Percentiles rank a stretch among this genome's conserved stretches.
phyloP scores from a whole-genome alignment of 106 monocot species.

The Gastrodia elata region DNA sequence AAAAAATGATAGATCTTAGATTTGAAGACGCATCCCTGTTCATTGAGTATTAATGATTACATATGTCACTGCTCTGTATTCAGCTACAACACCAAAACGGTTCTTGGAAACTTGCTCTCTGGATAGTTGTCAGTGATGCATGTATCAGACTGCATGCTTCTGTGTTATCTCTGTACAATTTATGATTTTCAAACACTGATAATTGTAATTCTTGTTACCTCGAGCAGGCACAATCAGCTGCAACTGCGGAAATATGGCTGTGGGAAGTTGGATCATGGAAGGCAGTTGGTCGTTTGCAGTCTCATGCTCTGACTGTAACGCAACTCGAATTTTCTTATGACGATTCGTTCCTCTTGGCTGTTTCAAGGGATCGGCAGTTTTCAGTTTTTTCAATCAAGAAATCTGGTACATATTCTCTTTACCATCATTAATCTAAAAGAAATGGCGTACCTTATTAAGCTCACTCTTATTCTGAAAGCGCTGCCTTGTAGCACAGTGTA shows the following conservation, averaged over 20 bases:
- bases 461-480: background rate
- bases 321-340: slow-evolving; percentile 86
- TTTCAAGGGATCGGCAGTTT: slow-evolving; percentile 92
- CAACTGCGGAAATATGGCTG: slow-evolving; percentile 78
- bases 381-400: slow-evolving; percentile 61
- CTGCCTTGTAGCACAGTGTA: background rate
- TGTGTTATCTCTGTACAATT: too few relatives aligned
- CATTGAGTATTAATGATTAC: too few relatives aligned
- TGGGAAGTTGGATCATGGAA: slow-evolving; percentile 98
- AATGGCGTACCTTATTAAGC: background rate
- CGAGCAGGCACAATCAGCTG: slow-evolving; percentile 63
- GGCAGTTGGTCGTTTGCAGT: slow-evolving; percentile 71
- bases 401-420: slow-evolving; percentile 31
- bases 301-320: slow-evolving; percentile 87
- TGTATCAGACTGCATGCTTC: too few relatives aligned
- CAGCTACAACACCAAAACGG: too few relatives aligned
- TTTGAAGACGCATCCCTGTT: too few relatives aligned
- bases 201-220: background rate
- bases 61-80: too few relatives aligned
- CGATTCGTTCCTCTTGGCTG: slow-evolving; percentile 65
- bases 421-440: background rate
- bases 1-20: too few relatives aligned
- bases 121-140: too few relatives aligned
- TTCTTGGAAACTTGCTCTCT: too few relatives aligned
- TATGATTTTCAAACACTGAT: too few relatives aligned